Evolutionary conservation across 2,329 filamentous ascomycete species (phyloP), one percentile per base, ranked within the genome.

Genomic region (Stagonosporopsis rhizophila): DNA sequence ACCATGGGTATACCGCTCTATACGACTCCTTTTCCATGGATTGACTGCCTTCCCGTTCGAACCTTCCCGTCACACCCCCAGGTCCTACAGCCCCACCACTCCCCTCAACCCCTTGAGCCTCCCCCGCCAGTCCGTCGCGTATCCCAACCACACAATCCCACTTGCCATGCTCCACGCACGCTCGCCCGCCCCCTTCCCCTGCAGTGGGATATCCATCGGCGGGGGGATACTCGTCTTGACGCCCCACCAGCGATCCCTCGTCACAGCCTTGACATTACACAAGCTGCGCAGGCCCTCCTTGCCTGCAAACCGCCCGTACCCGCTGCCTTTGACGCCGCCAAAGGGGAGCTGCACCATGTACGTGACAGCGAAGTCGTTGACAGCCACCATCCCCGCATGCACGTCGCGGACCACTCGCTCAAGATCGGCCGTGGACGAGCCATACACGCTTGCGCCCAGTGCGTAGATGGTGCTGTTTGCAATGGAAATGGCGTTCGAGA

Each of bases 301-400:
- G 22, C 92, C 95, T 0, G 92, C 94, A 77, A 99, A 99, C 2
- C 94, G 84, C 1, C 95, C 95, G 74, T 98, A 98, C 0, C 81
- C 95, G 22, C 90, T 96, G 1, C 92, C 94, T 55, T 86, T 87
- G n/a, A 91, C 87, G 50, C 93, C 95, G 34, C 95, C 95, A 76
- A 99, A 99, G 0, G 95, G 95, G 35, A 99, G 79, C 77, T 96
- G 92, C 7, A 96, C 93, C 48, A 94, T 92, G 73, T 99, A 99
- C 76, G 88, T 97, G 25, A 87, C 89, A 19, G 89, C 95, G 71
- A 99, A 99, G 79, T 99, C 95, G 74, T 99, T 99, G 65, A 99
- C 86, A 22, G 92, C 87, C 0, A 98, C 91, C 90, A 96, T 97
- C 40, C 95, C 95, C 0, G 90, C 87, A 60, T 89, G 86, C 47